phyloP scores from a whole-genome alignment of 164 flowering plant genomes.

The Stephania cephalantha region DNA sequence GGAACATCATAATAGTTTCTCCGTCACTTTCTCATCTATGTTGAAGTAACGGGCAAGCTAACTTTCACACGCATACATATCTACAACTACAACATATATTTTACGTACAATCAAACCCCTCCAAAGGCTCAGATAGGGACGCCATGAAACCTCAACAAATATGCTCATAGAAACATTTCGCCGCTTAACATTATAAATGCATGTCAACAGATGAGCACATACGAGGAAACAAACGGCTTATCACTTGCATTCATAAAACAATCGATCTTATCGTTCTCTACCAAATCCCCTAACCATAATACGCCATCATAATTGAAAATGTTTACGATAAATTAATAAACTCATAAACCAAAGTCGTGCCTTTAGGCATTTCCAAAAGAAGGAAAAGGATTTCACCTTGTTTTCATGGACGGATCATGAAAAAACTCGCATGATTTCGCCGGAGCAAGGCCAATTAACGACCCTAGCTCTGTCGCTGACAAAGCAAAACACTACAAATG shows the following conservation, averaged over 20 bases:
- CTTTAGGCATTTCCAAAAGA: not conserved
- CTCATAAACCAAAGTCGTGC: not conserved
- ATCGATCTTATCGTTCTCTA: not conserved
- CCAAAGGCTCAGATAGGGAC: not conserved
- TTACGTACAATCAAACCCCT: not conserved
- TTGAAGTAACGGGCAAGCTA: not conserved
- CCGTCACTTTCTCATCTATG: too few species aligned
- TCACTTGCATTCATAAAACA: not conserved
- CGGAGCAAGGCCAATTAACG: conserved; percentile 65
- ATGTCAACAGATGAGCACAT: too few species aligned
- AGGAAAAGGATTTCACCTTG: conserved; percentile 41
- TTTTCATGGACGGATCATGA: conserved; percentile 79
- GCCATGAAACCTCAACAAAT: not conserved
- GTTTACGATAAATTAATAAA: not conserved
- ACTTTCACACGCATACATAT: not conserved
- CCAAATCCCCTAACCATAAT: not conserved
- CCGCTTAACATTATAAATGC: too few species aligned
- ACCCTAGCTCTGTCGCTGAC: conserved; percentile 78
- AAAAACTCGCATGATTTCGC: conserved; percentile 73
- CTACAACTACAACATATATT: not conserved
- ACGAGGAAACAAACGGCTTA: too few species aligned
- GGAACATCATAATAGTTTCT: too few species aligned
- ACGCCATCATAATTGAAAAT: too few species aligned
- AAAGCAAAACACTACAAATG: conserved; percentile 64
- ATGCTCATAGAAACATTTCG: too few species aligned